Percentiles rank a stretch among this genome's conserved stretches.
These are phyloP conservation scores for Cryptomeria japonica DNA, from an alignment of 75 land plant species.

Conservation along the genomic window DNA sequence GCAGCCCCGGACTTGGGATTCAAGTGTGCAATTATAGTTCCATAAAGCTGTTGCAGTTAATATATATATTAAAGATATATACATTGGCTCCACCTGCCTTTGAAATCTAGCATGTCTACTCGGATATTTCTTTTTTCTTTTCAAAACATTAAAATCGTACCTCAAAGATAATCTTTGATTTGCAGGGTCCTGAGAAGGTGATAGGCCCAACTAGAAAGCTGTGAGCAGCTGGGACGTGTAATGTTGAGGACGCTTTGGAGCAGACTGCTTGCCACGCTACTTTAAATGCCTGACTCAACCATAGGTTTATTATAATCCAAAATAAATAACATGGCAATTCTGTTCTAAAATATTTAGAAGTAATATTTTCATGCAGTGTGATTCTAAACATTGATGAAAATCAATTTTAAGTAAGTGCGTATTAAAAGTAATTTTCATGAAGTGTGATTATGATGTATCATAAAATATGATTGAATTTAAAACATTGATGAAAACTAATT, in stretches of 20 bases:
- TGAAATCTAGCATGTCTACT: neutral
- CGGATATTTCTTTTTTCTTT: neutral
- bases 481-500: too few relatives aligned
- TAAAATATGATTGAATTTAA: too few relatives aligned
- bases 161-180: conserved; percentile 46
- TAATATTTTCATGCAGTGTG: too few relatives aligned
- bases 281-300: conserved; percentile 46
- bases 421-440: too few relatives aligned
- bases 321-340: too few relatives aligned
- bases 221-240: conserved; percentile 52
- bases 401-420: too few relatives aligned
- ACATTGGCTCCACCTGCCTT: neutral
- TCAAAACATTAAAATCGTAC: neutral
- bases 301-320: too few relatives aligned
- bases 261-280: conserved; percentile 73
- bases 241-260: conserved; percentile 22
- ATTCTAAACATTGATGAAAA: too few relatives aligned
- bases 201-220: conserved; percentile 54
- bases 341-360: too few relatives aligned
- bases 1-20: conserved; percentile 19
- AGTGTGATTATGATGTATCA: too few relatives aligned
- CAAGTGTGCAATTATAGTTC: neutral
- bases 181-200: conserved; percentile 69
- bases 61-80: too few relatives aligned
- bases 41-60: neutral